phyloP scores from a whole-genome alignment of 805 yeast species.

The Kluyveromyces siamensis region DNA sequence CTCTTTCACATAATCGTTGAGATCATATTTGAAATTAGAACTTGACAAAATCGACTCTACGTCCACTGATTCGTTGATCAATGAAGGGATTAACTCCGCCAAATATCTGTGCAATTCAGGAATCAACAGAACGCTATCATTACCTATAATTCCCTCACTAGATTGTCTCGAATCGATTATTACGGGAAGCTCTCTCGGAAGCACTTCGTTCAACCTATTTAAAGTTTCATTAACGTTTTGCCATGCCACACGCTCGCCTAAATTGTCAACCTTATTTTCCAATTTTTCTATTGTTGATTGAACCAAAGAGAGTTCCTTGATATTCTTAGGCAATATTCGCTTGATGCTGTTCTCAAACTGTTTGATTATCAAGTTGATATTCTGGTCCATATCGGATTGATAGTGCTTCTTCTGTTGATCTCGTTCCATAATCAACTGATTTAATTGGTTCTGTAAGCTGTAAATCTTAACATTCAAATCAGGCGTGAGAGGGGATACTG shows the following conservation, averaged over 20 bases:
- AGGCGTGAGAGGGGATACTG: background rate
- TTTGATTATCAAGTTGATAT: slow-evolving; percentile 19
- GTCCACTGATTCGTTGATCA: background rate
- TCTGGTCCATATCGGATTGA: slow-evolving; percentile 21
- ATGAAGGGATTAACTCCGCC: slow-evolving; percentile 10
- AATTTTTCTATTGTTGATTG: background rate
- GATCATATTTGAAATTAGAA: slow-evolving; percentile 14
- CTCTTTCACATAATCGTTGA: slow-evolving; percentile 25
- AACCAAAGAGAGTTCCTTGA: slow-evolving; percentile 6
- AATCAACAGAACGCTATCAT: slow-evolving; percentile 18
- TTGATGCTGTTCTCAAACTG: slow-evolving; percentile 27
- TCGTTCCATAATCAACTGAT: slow-evolving; percentile 21
- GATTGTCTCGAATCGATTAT: slow-evolving; percentile 10
- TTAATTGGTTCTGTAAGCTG: slow-evolving; percentile 20
- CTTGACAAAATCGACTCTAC: background rate
- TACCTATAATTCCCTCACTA: slow-evolving; percentile 1
- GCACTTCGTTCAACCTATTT: slow-evolving; percentile 1
- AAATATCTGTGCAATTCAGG: slow-evolving; percentile 25
- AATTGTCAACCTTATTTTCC: background rate
- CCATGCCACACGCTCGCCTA: background rate
- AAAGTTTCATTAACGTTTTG: slow-evolving; percentile 1
- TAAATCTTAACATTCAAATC: slow-evolving; percentile 4
- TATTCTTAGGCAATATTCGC: slow-evolving; percentile 20
- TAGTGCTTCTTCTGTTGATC: slow-evolving; percentile 16
- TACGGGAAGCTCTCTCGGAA: slow-evolving; percentile 27